A percentile compares a stretch with the other conserved stretches of the same genome.
These are phyloP conservation scores for Blastobotrys peoriensis DNA, from an alignment of 805 yeast species.

Conservation along the genomic window DNA sequence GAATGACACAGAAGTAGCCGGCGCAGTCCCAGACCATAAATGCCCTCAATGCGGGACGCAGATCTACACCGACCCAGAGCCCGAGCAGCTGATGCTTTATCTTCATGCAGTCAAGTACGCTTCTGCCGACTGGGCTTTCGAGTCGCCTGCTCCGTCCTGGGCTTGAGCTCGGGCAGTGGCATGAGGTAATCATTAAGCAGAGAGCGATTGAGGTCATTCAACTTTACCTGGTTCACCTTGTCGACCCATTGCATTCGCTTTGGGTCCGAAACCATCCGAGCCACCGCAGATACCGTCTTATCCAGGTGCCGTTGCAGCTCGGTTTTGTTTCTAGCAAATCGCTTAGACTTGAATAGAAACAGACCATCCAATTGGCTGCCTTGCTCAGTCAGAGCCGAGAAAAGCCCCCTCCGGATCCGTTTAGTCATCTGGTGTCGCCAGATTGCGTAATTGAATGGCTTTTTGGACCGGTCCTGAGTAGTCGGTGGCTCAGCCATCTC, in stretches of 20 bases:
- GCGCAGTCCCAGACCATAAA: constrained; percentile 29
- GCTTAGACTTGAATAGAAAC: constrained; percentile 11
- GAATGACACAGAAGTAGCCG: constrained; percentile 16
- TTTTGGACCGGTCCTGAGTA: constrained; percentile 10
- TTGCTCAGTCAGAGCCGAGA: constrained; percentile 7
- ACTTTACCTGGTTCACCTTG: no score
- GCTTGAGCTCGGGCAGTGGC: constrained; percentile 39
- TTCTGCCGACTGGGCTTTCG: constrained; percentile 34
- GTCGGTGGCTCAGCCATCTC: background rate
- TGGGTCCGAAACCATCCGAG: background rate
- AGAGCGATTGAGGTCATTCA: no score
- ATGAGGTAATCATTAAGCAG: no score
- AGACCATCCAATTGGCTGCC: constrained; percentile 13
- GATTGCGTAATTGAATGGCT: constrained; percentile 19
- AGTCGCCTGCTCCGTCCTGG: constrained; percentile 69
- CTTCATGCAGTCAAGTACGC: constrained; percentile 75
- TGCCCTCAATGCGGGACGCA: constrained; percentile 61
- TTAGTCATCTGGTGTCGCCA: constrained; percentile 15
- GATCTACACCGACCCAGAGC: constrained; percentile 70
- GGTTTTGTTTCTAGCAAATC: constrained; percentile 8
- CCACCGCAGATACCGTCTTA: constrained; percentile 8
- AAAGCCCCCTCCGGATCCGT: constrained; percentile 3
- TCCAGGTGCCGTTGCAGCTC: constrained; percentile 9
- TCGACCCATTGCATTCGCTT: constrained; percentile 14
- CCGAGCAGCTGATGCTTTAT: constrained; percentile 72